Conservation (phyloP, 192 early-diverging fungal species). For the Coemansia pectinata region DNA sequence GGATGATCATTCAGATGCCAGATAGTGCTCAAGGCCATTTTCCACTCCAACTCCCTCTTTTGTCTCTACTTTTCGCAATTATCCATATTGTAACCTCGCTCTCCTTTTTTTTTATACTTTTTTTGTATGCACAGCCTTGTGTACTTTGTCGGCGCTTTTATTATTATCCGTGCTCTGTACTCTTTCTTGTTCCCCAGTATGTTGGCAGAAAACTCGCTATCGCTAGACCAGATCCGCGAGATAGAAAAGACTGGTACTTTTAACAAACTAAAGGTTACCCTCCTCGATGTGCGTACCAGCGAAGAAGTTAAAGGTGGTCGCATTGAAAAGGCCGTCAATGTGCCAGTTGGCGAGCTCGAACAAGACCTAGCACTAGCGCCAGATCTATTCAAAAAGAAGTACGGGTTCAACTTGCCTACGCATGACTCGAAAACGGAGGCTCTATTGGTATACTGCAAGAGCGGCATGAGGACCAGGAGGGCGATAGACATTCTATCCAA, state of each 20-base stretch:
- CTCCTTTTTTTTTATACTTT: not conserved
- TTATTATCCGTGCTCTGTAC: constrained; percentile 11
- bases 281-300: constrained; percentile 33
- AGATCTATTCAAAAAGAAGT: constrained; percentile 15
- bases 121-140: constrained; percentile 20
- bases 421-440: constrained; percentile 5
- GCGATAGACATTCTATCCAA: constrained; percentile 12
- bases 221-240: constrained; percentile 12
- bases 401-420: constrained; percentile 20
- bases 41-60: not conserved
- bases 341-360: constrained; percentile 24
- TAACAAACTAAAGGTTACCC: constrained; percentile 8
- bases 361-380: constrained; percentile 17
- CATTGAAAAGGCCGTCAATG: constrained; percentile 23
- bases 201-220: constrained; percentile 20
- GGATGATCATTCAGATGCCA: not conserved
- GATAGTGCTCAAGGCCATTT: not conserved
- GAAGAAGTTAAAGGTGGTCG: constrained; percentile 22
- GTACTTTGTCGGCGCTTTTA: constrained; percentile 3
- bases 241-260: constrained; percentile 15
- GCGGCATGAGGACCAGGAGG: constrained; percentile 21
- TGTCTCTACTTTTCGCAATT: not conserved
- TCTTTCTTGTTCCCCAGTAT: constrained; percentile 20
- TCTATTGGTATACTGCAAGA: constrained; percentile 30
- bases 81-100: not conserved